These are phyloP conservation scores for Cadophora sp. DNA, from an alignment of 2,329 filamentous ascomycete species.

Conservation along the genomic window DNA sequence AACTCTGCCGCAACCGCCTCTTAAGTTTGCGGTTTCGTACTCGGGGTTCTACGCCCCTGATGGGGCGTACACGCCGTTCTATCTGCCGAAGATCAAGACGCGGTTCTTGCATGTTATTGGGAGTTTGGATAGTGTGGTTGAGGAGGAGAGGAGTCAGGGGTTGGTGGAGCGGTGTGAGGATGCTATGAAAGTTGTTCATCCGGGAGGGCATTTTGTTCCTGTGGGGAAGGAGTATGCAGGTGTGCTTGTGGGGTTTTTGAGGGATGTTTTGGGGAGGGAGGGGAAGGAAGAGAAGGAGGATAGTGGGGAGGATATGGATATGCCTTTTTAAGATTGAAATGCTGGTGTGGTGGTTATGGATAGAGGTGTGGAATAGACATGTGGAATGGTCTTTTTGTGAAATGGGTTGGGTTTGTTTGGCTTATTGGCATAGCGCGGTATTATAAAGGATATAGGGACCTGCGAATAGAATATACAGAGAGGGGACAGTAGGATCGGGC, in stretches of 20 bases:
- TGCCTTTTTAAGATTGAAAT: conserved; percentile 59
- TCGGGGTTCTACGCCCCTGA: conserved; percentile 76
- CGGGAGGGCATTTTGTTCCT: conserved; percentile 90
- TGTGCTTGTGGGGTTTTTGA: conserved; percentile 75
- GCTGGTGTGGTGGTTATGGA: neutral
- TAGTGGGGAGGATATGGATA: conserved; percentile 70
- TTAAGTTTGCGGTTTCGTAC: conserved; percentile 78
- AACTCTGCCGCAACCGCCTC: conserved; percentile 47
- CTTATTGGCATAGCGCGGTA: conserved; percentile 35
- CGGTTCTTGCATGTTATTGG: conserved; percentile 84
- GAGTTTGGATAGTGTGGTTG: conserved; percentile 85
- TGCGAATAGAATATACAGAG: conserved; percentile 11
- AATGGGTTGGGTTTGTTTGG: neutral
- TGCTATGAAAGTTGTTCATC: conserved; percentile 67
- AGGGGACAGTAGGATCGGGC: neutral
- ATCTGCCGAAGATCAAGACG: conserved; percentile 77
- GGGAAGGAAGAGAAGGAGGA: conserved; percentile 57
- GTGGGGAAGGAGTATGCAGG: conserved; percentile 81
- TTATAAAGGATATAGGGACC: conserved; percentile 18
- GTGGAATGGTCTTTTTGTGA: neutral
- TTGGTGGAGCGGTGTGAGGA: conserved; percentile 70
- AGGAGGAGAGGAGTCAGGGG: conserved; percentile 72
- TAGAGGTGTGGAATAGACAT: neutral
- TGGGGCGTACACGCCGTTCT: conserved; percentile 69
- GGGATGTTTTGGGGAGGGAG: conserved; percentile 57